A percentile compares a stretch with the other conserved stretches of the same genome.
These are phyloP conservation scores for Termitomyces sp. DNA, from an alignment of 768 basidiomycete genomes.

Conservation along the genomic window DNA sequence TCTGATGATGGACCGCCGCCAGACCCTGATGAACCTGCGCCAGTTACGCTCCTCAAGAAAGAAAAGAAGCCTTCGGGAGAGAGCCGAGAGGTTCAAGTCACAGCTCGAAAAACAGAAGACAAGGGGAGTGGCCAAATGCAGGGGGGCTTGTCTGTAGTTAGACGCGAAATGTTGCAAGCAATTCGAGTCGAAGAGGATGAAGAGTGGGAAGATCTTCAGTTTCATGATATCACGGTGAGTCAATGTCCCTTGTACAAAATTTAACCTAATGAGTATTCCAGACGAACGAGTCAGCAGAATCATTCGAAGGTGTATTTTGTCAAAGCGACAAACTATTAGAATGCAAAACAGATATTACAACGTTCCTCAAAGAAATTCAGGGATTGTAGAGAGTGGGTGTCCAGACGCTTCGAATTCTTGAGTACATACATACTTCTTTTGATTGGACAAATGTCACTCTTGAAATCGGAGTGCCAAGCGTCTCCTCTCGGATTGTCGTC, in stretches of 20 bases:
- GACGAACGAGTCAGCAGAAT: slow-evolving; percentile 51
- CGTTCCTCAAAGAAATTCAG: slow-evolving; percentile 51
- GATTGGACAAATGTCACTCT: slow-evolving; percentile 11
- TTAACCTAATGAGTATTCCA: slow-evolving; percentile 22
- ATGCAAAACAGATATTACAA: slow-evolving; percentile 49
- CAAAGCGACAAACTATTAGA: slow-evolving; percentile 41
- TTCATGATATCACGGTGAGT: slow-evolving; percentile 59
- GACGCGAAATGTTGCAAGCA: slow-evolving; percentile 73
- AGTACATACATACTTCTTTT: neutral
- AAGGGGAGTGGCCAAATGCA: slow-evolving; percentile 42
- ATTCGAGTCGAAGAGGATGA: slow-evolving; percentile 77
- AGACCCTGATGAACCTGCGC: slow-evolving; percentile 67
- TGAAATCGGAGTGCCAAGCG: neutral
- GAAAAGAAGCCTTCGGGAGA: slow-evolving; percentile 57
- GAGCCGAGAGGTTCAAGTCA: slow-evolving; percentile 71
- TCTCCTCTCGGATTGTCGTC: neutral
- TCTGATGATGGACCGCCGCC: slow-evolving; percentile 76
- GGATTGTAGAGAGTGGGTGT: slow-evolving; percentile 32
- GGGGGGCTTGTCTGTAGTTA: slow-evolving; percentile 62
- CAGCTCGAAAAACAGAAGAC: slow-evolving; percentile 66
- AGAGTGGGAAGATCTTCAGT: slow-evolving; percentile 63
- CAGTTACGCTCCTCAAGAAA: slow-evolving; percentile 42
- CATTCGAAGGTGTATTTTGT: slow-evolving; percentile 63
- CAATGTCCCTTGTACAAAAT: neutral
- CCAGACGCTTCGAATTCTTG: neutral